These are phyloP conservation scores for Phyllostachys edulis DNA, from an alignment of 176 grass and related monocot genomes.

Conservation along the genomic window DNA sequence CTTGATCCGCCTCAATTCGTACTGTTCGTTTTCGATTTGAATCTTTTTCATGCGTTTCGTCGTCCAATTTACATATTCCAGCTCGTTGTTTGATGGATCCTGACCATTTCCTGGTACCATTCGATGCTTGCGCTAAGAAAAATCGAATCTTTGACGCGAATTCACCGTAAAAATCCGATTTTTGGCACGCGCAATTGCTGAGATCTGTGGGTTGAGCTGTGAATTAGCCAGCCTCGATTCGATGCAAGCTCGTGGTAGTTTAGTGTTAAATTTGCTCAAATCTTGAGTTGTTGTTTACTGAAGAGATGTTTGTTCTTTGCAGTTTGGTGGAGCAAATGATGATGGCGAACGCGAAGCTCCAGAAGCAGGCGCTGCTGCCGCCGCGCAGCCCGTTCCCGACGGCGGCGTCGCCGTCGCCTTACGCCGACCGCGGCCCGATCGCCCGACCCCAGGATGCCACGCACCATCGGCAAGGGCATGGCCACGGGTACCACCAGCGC, in stretches of 20 bases:
- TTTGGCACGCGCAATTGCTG: neutral
- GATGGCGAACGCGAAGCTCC: conserved; percentile 51
- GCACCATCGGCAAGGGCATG: conserved; percentile 29
- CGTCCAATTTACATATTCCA: neutral
- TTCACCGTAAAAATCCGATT: neutral
- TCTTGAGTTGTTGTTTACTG: conserved; percentile 13
- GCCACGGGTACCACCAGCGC: conserved; percentile 61
- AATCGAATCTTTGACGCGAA: conserved; percentile 38
- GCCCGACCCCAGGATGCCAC: conserved; percentile 45
- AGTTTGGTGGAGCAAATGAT: conserved; percentile 36
- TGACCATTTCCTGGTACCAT: neutral
- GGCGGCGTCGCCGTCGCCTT: conserved; percentile 19
- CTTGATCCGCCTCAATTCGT: conserved; percentile 7
- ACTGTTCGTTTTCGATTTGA: neutral
- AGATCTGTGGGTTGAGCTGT: conserved; percentile 21
- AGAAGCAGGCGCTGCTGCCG: conserved; percentile 69
- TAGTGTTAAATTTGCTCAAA: conserved; percentile 22
- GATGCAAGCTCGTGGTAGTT: conserved; percentile 11
- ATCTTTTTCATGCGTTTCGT: neutral
- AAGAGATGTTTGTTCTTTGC: conserved; percentile 15
- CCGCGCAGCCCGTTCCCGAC: conserved; percentile 83
- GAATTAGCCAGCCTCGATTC: neutral
- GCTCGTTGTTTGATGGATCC: conserved; percentile 23
- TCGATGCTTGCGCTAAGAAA: conserved; percentile 13
- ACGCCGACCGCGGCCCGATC: conserved; percentile 58